These are phyloP conservation scores for Globisporangium nodosum DNA, from an alignment of 352 stramenopile genomes.

Conservation along the genomic window DNA sequence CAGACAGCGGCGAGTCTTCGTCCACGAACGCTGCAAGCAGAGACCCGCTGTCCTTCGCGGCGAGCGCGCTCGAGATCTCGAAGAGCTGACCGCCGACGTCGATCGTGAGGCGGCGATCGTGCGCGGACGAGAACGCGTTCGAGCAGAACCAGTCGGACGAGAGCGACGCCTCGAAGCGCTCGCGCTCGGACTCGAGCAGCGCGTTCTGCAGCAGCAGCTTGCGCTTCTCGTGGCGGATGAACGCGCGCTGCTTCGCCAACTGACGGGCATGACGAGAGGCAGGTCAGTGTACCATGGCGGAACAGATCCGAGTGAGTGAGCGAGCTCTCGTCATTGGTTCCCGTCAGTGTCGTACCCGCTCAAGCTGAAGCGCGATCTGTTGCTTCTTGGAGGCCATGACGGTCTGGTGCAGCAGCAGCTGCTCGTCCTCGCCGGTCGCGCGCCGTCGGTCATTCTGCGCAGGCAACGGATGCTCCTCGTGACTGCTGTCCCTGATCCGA, in stretches of 20 bases:
- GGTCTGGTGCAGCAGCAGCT: constrained; percentile 60
- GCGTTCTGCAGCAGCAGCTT: constrained; percentile 72
- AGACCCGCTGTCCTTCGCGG: constrained; percentile 48
- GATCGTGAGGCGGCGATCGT: constrained; percentile 46
- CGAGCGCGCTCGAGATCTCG: constrained; percentile 45
- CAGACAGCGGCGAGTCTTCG: constrained; percentile 53
- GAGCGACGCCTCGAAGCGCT: constrained; percentile 67
- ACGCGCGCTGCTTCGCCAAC: constrained; percentile 69
- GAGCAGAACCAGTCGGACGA: constrained; percentile 75
- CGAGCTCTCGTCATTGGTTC: too few species aligned
- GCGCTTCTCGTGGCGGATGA: constrained; percentile 73
- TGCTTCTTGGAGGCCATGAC: constrained; percentile 65
- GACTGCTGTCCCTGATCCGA: not conserved
- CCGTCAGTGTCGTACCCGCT: constrained; percentile 27
- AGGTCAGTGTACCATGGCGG: not conserved
- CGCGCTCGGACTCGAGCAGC: constrained; percentile 62
- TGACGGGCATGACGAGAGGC: constrained; percentile 10
- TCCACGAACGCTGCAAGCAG: constrained; percentile 61
- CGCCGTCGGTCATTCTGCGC: not conserved
- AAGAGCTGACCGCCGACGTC: constrained; percentile 73
- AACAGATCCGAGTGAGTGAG: not conserved
- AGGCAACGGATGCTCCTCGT: not conserved
- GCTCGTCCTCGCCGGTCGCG: constrained; percentile 36
- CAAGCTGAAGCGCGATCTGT: constrained; percentile 52
- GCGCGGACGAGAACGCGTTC: constrained; percentile 34